Evolutionary conservation across 2,329 filamentous ascomycete species (phyloP).

Genomic region (Coniochaeta sp.): DNA sequence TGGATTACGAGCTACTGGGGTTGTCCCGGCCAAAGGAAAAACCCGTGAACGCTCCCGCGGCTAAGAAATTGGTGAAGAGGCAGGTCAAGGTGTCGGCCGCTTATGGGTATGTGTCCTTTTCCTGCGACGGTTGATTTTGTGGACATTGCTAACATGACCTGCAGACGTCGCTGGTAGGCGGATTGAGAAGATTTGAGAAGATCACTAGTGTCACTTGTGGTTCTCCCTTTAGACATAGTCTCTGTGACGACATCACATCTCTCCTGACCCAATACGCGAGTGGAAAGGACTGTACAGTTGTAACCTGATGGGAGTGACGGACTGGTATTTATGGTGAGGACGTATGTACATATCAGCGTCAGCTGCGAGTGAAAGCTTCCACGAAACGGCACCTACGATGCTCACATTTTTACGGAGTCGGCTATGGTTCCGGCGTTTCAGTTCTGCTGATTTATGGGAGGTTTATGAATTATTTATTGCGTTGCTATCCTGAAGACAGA

Average conservation of each 20-base stretch:
- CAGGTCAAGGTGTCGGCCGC: conserved; percentile 1
- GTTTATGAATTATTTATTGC: not conserved
- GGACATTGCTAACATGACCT: not conserved
- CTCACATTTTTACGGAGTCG: not conserved
- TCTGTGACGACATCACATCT: too few species aligned
- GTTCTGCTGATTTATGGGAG: not conserved
- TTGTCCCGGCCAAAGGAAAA: not conserved
- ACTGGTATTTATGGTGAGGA: not conserved
- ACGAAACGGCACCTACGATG: not conserved
- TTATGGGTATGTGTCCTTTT: not conserved
- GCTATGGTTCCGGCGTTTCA: not conserved
- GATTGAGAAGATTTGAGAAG: not conserved
- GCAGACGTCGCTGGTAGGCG: not conserved
- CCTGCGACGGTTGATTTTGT: not conserved
- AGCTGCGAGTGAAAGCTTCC: not conserved
- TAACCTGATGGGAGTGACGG: not conserved
- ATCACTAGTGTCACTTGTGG: not conserved
- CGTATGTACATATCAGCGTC: not conserved
- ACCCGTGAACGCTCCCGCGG: not conserved
- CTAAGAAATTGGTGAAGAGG: not conserved
- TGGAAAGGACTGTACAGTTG: not conserved
- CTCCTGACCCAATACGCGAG: too few species aligned
- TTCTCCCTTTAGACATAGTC: not conserved
- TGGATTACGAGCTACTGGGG: conserved; percentile 1
- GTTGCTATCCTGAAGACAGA: not conserved